Base-by-base conservation (phyloP, 768 basidiomycete genomes). In the Rhodotorula sphaerocarpa region DNA sequence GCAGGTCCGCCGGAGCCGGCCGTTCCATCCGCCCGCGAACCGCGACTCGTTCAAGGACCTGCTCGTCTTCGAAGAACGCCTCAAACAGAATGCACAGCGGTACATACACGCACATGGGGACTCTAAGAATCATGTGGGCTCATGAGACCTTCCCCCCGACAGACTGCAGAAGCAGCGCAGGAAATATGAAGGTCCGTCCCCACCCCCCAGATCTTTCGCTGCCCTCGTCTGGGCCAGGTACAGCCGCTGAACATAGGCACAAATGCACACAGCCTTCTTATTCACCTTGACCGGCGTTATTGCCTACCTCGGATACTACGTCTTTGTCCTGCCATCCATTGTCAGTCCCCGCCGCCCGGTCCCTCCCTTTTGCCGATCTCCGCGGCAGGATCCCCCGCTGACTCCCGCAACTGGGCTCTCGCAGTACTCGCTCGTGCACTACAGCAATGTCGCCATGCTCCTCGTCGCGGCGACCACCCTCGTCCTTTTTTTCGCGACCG, bases 401-500 rank as follows among this genome's bases (percentile, higher is more conserved):
- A 11, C 53, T 7, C 34, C 11, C 18, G 1, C 15, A 28, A n/a
- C n/a, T n/a, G n/a, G n/a, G n/a, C 23, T 39, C n/a, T 27, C 4
- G 11, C 61, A 73, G 70, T 73, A 75, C 67, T 61, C 71, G 31
- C 53, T 73, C 46, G 63, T 75, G 10, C 72, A 74, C 14, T 92
- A 90, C 74, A 77, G 90, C 68, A 79, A 85, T 27, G 85, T 83
- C 41, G 89, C 87, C 2, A 76, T 90, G 42, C 78, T 95, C 16
- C 87, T 93, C 63, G 88, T 97, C 33, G 83, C 86, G 25, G 83
- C 90, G 57, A 91, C 90, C 20, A 92, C 92, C 3, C 83, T 97
- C 12, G 82, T 87, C 36, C 81, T 99, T 43, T 95, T 97, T 80
- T 96, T 95, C 74, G 90, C 90, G 14, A 92, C 88, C 70, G 93